Conservation (phyloP, 371 early-diverging fungal genomes). For the Rhizopus sp. region DNA sequence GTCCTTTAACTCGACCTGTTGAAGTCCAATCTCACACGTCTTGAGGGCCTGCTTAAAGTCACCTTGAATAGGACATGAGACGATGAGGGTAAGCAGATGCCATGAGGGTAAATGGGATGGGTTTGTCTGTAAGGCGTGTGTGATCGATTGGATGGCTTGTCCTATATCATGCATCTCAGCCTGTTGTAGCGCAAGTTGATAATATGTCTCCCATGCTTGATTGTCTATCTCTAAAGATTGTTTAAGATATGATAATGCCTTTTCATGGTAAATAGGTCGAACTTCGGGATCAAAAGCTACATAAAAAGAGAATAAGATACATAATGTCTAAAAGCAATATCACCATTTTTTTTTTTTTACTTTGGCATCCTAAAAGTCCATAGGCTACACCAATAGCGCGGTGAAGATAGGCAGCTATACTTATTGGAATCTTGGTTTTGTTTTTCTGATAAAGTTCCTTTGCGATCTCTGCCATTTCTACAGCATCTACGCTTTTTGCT, state of each 20-base stretch:
- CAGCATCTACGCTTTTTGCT: conserved; percentile 43
- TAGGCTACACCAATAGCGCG: conserved; percentile 64
- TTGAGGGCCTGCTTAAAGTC: conserved; percentile 61
- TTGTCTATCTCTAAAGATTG: conserved; percentile 55
- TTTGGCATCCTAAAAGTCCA: conserved; percentile 64
- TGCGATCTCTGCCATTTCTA: conserved; percentile 53
- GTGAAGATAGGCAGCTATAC: conserved; percentile 44
- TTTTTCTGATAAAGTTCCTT: conserved; percentile 27
- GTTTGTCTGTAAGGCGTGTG: conserved; percentile 64
- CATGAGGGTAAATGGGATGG: conserved; percentile 73
- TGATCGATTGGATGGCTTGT: conserved; percentile 66
- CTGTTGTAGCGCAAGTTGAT: conserved; percentile 78
- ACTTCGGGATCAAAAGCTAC: conserved; percentile 65
- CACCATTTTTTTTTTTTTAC: conserved; percentile 34
- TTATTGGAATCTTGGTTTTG: neutral
- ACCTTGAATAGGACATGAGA: conserved; percentile 58
- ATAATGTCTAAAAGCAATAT: neutral
- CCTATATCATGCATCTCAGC: conserved; percentile 80
- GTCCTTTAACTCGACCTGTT: conserved; percentile 36
- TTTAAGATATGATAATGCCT: conserved; percentile 64
- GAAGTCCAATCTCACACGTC: conserved; percentile 75
- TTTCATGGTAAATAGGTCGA: conserved; percentile 67
- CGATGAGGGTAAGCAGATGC: conserved; percentile 82
- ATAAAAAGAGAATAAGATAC: neutral
- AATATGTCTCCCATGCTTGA: conserved; percentile 61